These are phyloP conservation scores for Dactylorhiza incarnata DNA, from an alignment of 106 monocot genomes.

Conservation along the genomic window DNA sequence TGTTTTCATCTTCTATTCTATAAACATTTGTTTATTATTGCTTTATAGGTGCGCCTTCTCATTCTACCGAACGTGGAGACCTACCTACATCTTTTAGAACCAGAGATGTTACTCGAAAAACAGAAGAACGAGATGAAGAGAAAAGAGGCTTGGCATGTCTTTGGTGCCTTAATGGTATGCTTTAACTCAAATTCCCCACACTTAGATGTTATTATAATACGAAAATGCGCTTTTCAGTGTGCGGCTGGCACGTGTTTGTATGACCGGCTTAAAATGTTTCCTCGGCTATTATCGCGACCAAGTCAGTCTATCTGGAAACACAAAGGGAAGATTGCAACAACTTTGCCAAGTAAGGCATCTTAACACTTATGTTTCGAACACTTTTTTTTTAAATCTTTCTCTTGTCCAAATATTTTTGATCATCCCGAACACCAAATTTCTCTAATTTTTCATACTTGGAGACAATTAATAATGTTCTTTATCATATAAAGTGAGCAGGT, in stretches of 20 bases:
- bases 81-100: constrained; percentile 86
- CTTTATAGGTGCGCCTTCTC: constrained; percentile 71
- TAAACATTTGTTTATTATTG: constrained; percentile 8
- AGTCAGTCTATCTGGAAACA: constrained; percentile 31
- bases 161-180: constrained; percentile 79
- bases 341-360: constrained; percentile 54
- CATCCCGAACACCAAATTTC: background rate
- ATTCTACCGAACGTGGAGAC: constrained; percentile 88
- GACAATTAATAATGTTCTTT: background rate
- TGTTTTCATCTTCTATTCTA: background rate
- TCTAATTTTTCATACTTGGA: background rate
- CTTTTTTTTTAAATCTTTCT: background rate
- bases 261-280: constrained; percentile 69
- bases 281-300: constrained; percentile 44
- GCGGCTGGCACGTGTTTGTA: constrained; percentile 89
- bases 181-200: background rate
- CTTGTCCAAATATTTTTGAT: background rate
- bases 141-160: constrained; percentile 99
- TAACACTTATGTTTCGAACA: background rate
- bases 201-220: background rate
- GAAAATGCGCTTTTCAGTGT: constrained; percentile 45
- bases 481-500: background rate
- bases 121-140: constrained; percentile 98
- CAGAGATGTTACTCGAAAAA: constrained; percentile 88
- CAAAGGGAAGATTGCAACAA: constrained; percentile 41